Conservation (phyloP, 768 basidiomycete genomes). For the Phylloporus rhodoxanthus region DNA sequence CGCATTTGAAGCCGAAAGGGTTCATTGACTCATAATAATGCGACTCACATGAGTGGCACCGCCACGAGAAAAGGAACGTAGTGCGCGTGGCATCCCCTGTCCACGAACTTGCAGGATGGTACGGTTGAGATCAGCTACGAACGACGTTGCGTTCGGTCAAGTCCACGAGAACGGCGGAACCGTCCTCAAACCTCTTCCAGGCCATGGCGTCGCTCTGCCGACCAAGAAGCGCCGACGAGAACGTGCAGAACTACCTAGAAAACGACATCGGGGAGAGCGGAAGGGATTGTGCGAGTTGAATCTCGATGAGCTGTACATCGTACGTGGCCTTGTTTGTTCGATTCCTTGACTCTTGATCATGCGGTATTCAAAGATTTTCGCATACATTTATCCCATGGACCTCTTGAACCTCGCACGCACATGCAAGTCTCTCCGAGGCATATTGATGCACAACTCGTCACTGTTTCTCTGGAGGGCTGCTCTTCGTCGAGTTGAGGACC, state of each 20-base stretch:
- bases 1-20: background rate
- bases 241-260: background rate
- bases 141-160: background rate
- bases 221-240: constrained; percentile 6
- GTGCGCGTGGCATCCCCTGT: constrained; percentile 28
- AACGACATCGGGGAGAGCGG: constrained; percentile 4
- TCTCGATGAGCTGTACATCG: constrained; percentile 19
- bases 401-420: constrained; percentile 36
- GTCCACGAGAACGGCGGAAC: background rate
- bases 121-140: background rate
- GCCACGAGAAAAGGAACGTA: constrained; percentile 12
- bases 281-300: constrained; percentile 12
- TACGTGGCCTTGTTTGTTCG: constrained; percentile 2
- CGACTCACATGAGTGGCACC: constrained; percentile 4
- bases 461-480: constrained; percentile 22
- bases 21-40: background rate
- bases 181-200: background rate
- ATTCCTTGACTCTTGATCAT: background rate
- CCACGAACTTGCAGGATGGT: constrained; percentile 12
- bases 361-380: constrained; percentile 32
- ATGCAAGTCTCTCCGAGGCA: constrained; percentile 33
- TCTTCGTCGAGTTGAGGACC: constrained; percentile 31
- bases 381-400: constrained; percentile 34
- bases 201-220: background rate
- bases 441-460: constrained; percentile 33